Evolutionary conservation across 2,329 filamentous ascomycete genomes (phyloP).

Genomic region (Epichloe glyceriae): DNA sequence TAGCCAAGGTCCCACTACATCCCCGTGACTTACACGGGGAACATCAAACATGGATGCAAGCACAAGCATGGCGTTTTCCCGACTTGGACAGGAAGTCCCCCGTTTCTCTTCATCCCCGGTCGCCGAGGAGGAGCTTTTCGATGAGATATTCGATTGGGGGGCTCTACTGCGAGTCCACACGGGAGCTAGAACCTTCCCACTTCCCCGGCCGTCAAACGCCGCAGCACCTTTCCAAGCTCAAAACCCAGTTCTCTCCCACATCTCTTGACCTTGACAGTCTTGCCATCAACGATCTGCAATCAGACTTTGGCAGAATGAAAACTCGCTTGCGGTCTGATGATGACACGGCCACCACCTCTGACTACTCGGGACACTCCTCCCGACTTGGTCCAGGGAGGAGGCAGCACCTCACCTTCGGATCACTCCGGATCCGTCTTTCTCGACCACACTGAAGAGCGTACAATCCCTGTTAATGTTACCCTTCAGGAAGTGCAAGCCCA

Average conservation of each 20-base stretch:
- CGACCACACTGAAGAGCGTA: conserved; percentile 18
- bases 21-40: conserved; percentile 27
- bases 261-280: conserved; percentile 18
- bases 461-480: conserved; percentile 17
- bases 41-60: conserved; percentile 24
- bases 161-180: conserved; percentile 21
- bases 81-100: conserved; percentile 23
- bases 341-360: conserved; percentile 19
- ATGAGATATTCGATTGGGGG: conserved; percentile 25
- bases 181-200: conserved; percentile 17
- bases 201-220: conserved; percentile 17
- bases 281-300: conserved; percentile 18
- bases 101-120: conserved; percentile 23
- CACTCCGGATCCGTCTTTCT: conserved; percentile 23
- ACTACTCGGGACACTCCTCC: conserved; percentile 26
- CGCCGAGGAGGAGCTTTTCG: conserved; percentile 22
- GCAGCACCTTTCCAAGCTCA: conserved; percentile 20
- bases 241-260: conserved; percentile 20
- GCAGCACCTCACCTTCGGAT: conserved; percentile 27
- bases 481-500: conserved; percentile 23
- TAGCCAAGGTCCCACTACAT: conserved; percentile 29
- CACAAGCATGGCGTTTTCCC: conserved; percentile 20
- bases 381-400: conserved; percentile 24
- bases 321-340: conserved; percentile 20
- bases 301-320: conserved; percentile 22